Percentiles rank a stretch among this genome's conserved stretches.
Evolutionary conservation across 2,329 filamentous ascomycete species (phyloP).

Genomic region (Aspergillus ibericus): DNA sequence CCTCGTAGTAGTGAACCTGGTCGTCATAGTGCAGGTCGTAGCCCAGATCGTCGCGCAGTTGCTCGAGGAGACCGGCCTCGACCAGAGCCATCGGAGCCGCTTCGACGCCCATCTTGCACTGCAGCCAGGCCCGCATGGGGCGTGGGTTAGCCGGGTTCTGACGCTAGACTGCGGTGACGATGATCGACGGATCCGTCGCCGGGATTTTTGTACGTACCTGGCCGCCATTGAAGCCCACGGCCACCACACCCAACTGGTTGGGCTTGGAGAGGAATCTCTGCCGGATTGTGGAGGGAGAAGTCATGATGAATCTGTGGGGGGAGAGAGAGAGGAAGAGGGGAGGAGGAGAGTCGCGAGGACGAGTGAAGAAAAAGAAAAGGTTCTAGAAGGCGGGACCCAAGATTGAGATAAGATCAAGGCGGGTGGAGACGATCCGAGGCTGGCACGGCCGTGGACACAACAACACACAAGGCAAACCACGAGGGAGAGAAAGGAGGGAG

Average conservation of each 20-base stretch:
- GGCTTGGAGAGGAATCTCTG: constrained; percentile 77
- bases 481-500: constrained; percentile 7
- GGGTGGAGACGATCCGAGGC: constrained; percentile 14
- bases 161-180: neutral
- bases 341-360: neutral
- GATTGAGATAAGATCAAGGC: constrained; percentile 12
- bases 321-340: neutral
- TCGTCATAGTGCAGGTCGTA: constrained; percentile 86
- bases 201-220: constrained; percentile 64
- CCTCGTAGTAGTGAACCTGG: constrained; percentile 76
- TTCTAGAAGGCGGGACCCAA: constrained; percentile 26
- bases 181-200: constrained; percentile 14
- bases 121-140: constrained; percentile 6
- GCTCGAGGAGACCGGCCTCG: constrained; percentile 78
- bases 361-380: constrained; percentile 13
- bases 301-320: constrained; percentile 46
- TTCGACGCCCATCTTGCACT: constrained; percentile 91
- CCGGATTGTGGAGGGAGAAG: constrained; percentile 57
- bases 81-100: constrained; percentile 87
- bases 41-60: constrained; percentile 80
- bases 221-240: constrained; percentile 93
- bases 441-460: constrained; percentile 1
- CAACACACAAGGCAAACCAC: neutral
- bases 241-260: constrained; percentile 83
- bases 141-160: neutral